A percentile compares a stretch with the other conserved stretches of the same genome.
phyloP scores from a whole-genome alignment of 306 rosid species.

The Canavalia gladiata region DNA sequence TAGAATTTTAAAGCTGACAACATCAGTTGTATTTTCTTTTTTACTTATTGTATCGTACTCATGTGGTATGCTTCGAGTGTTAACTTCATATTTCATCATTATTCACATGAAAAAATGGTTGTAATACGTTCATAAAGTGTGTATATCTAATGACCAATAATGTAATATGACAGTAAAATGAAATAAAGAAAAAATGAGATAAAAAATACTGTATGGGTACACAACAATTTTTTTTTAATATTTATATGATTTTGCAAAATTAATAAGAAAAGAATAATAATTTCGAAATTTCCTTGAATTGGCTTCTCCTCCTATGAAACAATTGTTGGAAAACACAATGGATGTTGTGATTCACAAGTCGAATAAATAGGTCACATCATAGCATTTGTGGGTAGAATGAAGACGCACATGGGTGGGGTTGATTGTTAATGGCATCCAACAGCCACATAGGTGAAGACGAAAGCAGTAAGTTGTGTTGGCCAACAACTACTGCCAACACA shows the following conservation, averaged over 20 bases:
- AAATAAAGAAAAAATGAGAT: no score
- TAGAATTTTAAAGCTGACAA: neutral
- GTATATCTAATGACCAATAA: no score
- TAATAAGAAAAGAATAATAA: no score
- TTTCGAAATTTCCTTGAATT: no score
- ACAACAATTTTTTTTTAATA: no score
- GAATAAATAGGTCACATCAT: conserved; percentile 54
- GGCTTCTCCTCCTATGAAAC: neutral
- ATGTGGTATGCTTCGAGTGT: neutral
- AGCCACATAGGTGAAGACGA: conserved; percentile 13
- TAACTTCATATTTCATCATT: no score
- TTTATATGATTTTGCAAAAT: no score
- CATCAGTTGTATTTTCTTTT: neutral
- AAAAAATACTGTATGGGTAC: no score
- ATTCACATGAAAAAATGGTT: no score
- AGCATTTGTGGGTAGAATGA: conserved; percentile 31
- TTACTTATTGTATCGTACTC: neutral
- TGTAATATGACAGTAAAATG: no score
- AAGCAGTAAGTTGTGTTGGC: neutral
- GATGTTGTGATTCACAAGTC: neutral
- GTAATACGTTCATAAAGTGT: no score
- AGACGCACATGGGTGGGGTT: conserved; percentile 72
- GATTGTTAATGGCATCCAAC: conserved; percentile 49
- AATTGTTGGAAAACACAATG: conserved; percentile 6
- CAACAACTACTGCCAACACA: conserved; percentile 41